Conservation (phyloP, 257 asterid species). For the Penstemon davidsonii region DNA sequence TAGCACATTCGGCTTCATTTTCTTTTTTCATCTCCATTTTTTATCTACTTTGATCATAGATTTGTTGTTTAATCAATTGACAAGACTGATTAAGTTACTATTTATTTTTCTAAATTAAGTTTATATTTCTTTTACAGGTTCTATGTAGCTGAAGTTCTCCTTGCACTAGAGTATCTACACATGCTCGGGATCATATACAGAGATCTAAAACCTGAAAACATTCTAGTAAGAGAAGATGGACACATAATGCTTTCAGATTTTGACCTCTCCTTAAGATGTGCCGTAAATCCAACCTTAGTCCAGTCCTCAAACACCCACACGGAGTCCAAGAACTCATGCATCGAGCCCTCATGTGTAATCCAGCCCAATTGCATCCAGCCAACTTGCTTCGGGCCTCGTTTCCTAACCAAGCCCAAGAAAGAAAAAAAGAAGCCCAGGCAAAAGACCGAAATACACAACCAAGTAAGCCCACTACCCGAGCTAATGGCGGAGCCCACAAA, state of each 20-base stretch:
- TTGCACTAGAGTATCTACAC: conserved; percentile 62
- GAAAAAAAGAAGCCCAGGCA: conserved; percentile 39
- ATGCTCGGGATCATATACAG: conserved; percentile 74
- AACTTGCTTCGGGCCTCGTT: conserved; percentile 54
- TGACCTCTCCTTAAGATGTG: conserved; percentile 69
- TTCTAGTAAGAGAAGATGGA: conserved; percentile 62
- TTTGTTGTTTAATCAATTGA: too few species aligned
- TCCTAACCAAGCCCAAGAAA: conserved; percentile 45
- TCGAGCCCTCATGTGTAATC: conserved; percentile 54
- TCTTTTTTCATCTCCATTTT: background rate
- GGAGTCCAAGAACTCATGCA: conserved; percentile 52
- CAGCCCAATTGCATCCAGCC: conserved; percentile 56
- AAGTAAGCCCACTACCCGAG: conserved; percentile 50
- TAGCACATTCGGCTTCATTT: too few species aligned
- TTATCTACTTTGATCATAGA: background rate
- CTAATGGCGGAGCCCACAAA: conserved; percentile 60
- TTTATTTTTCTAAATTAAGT: background rate
- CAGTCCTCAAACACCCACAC: conserved; percentile 41
- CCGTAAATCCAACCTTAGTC: conserved; percentile 60
- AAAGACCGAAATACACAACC: conserved; percentile 38
- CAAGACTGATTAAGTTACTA: background rate
- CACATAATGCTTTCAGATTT: conserved; percentile 76
- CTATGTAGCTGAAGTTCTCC: conserved; percentile 67
- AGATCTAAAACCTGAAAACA: conserved; percentile 68
- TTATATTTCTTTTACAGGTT: conserved; percentile 44